Evolutionary conservation across 1,284 basidiomycete genomes (phyloP), one percentile per base, ranked within the genome.

Genomic region (Cryptococcus sp.): DNA sequence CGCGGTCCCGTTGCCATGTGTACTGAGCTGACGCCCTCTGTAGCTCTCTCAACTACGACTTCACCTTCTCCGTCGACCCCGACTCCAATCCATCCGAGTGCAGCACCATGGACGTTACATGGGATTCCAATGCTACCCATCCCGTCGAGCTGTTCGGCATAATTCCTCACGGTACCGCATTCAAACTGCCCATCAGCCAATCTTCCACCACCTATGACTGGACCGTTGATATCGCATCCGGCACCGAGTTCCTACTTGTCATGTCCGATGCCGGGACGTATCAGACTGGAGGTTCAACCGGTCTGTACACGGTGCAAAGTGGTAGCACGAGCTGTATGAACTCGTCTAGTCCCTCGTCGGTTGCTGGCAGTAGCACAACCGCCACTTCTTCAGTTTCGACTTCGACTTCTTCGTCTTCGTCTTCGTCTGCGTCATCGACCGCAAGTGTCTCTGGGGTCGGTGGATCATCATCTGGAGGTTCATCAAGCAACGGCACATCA

Each of bases 221-320:
- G 72, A 61, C 58, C 2, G 73, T 74, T 23, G 58, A 75, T 54
- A 69, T 77, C 16, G 55, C 58, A 11, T 34, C 54, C 2, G 68
- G 68, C 3, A 77, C 75, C 3, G 44, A 65, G 48, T 72, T 70
- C 49, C 34, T 75, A 11, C 60, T 77, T 1, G 55, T 71, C 52
- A 77, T 77, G 75, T 55, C 64, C n/a, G 70, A 75, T 53, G 53
- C 56, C 5, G 72, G 75, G 15, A 53, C 46, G 25, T 66, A 67
- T 44, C 63, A 67, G 39, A 73, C 74, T 1, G 75, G 75, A 5
- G 75, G 74, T 16, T 71, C 69, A 15, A 68, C 69, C 0, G 25
- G 40, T 4, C 51, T 74, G 13, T 57, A 68, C 34, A 67, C 62
- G 5, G 72, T 73, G 3, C 58, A 50, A 20, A 60, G 57, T 45